These are phyloP conservation scores for Populus trichocarpa DNA, from an alignment of 441 rosid species.

Conservation along the genomic window DNA sequence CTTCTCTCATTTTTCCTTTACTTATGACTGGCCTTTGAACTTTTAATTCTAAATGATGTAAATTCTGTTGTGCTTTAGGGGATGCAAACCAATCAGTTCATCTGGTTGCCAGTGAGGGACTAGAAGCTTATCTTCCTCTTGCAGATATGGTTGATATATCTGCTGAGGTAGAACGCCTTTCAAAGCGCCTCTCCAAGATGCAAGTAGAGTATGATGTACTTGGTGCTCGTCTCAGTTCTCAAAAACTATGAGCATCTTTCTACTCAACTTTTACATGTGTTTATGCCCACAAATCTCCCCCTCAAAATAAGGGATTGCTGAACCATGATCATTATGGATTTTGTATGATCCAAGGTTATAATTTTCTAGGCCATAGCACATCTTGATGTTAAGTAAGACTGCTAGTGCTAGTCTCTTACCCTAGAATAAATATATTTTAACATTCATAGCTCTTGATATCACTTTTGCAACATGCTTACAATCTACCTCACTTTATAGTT, in stretches of 20 bases:
- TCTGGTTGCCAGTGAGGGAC: conserved; percentile 91
- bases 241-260: conserved; percentile 45
- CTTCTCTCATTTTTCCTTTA: neutral
- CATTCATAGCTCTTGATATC: neutral
- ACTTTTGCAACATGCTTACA: neutral
- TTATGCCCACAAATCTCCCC: neutral
- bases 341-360: neutral
- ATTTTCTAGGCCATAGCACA: neutral
- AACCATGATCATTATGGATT: neutral
- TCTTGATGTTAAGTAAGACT: neutral
- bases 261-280: conserved; percentile 2
- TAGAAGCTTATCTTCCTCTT: conserved; percentile 94
- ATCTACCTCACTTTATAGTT: conserved; percentile 43
- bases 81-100: conserved; percentile 83
- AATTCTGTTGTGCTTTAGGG: conserved; percentile 34
- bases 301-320: neutral
- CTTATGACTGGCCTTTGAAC: neutral
- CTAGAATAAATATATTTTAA: neutral
- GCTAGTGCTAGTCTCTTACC: neutral
- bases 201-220: conserved; percentile 74
- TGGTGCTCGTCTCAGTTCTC: conserved; percentile 68
- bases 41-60: conserved; percentile 5
- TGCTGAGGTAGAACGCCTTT: conserved; percentile 81
- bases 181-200: conserved; percentile 88
- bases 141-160: conserved; percentile 92